These are phyloP conservation scores for Eleusine coracana DNA, from an alignment of 176 grass and related monocot genomes.

Conservation along the genomic window DNA sequence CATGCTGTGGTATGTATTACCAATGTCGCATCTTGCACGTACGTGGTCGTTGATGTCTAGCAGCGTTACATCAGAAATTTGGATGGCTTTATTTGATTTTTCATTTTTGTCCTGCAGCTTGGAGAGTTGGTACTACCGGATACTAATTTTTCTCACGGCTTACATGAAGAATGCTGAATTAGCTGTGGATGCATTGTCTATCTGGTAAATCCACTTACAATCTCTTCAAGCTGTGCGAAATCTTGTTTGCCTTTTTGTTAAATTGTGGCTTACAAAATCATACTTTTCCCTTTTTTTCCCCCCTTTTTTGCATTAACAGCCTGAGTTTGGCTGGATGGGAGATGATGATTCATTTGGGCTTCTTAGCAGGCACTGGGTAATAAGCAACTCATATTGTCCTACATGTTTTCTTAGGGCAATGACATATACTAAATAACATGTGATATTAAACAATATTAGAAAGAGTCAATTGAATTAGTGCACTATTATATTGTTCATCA, in stretches of 20 bases:
- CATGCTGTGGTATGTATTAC: constrained; percentile 49
- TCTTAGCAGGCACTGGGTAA: constrained; percentile 77
- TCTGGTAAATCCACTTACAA: constrained; percentile 44
- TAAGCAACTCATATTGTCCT: not conserved
- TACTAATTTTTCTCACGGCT: constrained; percentile 61
- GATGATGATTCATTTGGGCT: constrained; percentile 76
- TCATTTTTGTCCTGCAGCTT: constrained; percentile 38
- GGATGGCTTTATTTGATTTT: no score
- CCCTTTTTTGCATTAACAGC: constrained; percentile 4
- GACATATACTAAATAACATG: no score
- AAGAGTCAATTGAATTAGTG: not conserved
- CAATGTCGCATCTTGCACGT: not conserved
- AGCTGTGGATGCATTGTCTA: constrained; percentile 63
- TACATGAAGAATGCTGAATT: constrained; percentile 60
- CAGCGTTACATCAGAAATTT: not conserved
- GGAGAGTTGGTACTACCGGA: constrained; percentile 69
- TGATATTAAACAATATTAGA: not conserved
- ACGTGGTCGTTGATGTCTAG: not conserved
- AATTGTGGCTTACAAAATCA: not conserved
- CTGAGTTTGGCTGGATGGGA: constrained; percentile 59
- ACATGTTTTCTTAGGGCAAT: not conserved
- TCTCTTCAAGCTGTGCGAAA: not conserved
- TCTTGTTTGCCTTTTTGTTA: not conserved
- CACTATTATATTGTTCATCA: not conserved
- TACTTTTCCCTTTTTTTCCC: not conserved